Base-by-base conservation (phyloP, 2,329 filamentous ascomycete species). In the Fusarium anguioides region DNA sequence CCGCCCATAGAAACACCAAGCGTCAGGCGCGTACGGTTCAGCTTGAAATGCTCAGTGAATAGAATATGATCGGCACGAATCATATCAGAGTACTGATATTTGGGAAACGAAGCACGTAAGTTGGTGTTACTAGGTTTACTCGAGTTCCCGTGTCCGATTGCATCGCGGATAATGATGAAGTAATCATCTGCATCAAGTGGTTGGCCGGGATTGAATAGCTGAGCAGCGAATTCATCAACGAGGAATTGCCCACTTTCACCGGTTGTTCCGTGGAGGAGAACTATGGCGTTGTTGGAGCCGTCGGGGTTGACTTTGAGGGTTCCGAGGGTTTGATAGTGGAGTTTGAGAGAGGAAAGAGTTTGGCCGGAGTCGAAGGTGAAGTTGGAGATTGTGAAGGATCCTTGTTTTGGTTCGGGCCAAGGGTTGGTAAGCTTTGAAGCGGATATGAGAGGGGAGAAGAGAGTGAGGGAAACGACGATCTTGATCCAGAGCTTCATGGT, bases 1-100 rank as follows among this genome's bases (percentile, higher is more conserved):
- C 64, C 64, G 1, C 64, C 64, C 53, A 68, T 67, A 0, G 64
- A 67, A 0, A 67, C 64, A 1, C 64, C 64, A 20, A 67, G 48
- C 0, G 50, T 40, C 8, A 67, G 5, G 1, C 64, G 23, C 0
- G 60, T 68, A 2, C 51, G 45, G 1, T 68, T 60, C 0, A 67
- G 42, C 6, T 44, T 44, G 6, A 67, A 68, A 11, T 68, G 48
- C 1, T 68, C 48, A 3, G 64, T 52, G 0, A 67, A 11, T 0
- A 64, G 48, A 0, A 4, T 2, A 15, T 55, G 59, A 4, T 68
- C 64, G 0, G 59, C 64, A 0, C 59, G 64, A 9, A 60, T 36
- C 31, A 67, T 67, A 1, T 67, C 59, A 0, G 48, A 33, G 21
- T 67, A 64, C 29, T 68, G 52, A 4, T 67, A 67, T 5, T 53